These are phyloP conservation scores for Psilocybe sp. DNA, from an alignment of 768 basidiomycete genomes.

Conservation along the genomic window DNA sequence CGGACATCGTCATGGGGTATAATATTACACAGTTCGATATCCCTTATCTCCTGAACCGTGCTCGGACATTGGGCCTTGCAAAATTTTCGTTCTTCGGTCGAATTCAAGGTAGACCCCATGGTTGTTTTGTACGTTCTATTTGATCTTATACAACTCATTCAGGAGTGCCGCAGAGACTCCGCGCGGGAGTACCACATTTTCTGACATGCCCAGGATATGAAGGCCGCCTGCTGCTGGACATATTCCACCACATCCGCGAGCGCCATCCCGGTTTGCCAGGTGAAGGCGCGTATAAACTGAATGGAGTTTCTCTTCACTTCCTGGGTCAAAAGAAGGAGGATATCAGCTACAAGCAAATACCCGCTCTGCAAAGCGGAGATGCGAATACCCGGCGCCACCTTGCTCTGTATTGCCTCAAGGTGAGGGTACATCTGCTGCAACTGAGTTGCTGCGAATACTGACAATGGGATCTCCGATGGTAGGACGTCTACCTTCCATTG, in stretches of 20 bases:
- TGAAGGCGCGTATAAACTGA: conserved; percentile 86
- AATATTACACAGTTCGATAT: conserved; percentile 92
- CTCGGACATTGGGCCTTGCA: conserved; percentile 60
- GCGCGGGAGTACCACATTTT: conserved; percentile 82
- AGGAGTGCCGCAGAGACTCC: conserved; percentile 60
- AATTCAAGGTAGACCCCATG: conserved; percentile 50
- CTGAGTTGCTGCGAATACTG: conserved; percentile 5
- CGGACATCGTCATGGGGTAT: conserved; percentile 93
- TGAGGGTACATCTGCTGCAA: conserved; percentile 18
- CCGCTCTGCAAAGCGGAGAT: conserved; percentile 88
- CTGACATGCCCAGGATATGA: conserved; percentile 45
- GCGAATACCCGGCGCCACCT: conserved; percentile 81
- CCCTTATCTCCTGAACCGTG: conserved; percentile 87
- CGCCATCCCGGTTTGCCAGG: conserved; percentile 60
- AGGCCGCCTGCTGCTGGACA: conserved; percentile 87
- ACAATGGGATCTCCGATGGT: background rate
- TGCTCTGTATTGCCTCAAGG: conserved; percentile 96
- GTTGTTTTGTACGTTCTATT: background rate
- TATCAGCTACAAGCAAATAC: conserved; percentile 91
- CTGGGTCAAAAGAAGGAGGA: conserved; percentile 96
- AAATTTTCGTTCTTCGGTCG: conserved; percentile 73
- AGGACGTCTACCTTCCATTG: conserved; percentile 96
- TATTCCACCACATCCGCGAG: conserved; percentile 92
- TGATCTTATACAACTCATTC: conserved; percentile 23
- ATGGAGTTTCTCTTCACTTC: conserved; percentile 89